Percentiles rank a stretch among this genome's conserved stretches.
Evolutionary conservation across 2,329 filamentous ascomycete species (phyloP).

Genomic region (Nemania diffusa): DNA sequence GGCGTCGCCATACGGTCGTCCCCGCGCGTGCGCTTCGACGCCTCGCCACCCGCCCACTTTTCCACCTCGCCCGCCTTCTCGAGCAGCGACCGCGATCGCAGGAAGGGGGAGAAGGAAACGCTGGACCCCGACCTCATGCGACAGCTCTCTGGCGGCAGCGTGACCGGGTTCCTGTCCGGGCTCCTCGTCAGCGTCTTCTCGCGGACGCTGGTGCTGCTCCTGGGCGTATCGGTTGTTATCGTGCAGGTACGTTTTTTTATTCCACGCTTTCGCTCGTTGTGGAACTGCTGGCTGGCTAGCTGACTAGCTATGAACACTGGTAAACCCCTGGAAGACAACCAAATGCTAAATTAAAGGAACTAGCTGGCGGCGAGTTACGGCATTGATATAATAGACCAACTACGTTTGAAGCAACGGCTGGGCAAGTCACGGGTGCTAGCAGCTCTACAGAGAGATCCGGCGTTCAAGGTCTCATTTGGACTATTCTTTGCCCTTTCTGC

Average conservation of each 20-base stretch:
- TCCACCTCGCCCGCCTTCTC: conserved; percentile 35
- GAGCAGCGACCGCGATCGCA: conserved; percentile 20
- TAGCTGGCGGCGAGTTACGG: conserved; percentile 51
- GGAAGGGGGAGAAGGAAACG: conserved; percentile 6
- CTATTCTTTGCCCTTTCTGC: conserved; percentile 76
- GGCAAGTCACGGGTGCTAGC: conserved; percentile 56
- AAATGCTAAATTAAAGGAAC: conserved; percentile 14
- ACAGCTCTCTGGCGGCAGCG: conserved; percentile 65
- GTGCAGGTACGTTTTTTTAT: conserved; percentile 63
- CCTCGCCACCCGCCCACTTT: conserved; percentile 9
- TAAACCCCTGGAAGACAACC: background rate
- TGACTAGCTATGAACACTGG: background rate
- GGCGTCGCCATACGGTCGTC: conserved; percentile 41
- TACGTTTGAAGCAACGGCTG: conserved; percentile 48
- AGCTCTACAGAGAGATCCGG: conserved; percentile 66
- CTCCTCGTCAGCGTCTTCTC: conserved; percentile 77
- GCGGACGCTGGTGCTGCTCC: conserved; percentile 72
- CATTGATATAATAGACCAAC: conserved; percentile 48
- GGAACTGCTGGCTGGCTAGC: too few species aligned
- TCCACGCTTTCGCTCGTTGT: background rate
- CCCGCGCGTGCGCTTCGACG: conserved; percentile 40
- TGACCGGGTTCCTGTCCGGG: conserved; percentile 69
- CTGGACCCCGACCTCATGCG: conserved; percentile 54
- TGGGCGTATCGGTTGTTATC: conserved; percentile 71
- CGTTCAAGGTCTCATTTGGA: conserved; percentile 77